Conservation (phyloP, 31 red algal genomes). For the Bonnemaisonia californica region DNA sequence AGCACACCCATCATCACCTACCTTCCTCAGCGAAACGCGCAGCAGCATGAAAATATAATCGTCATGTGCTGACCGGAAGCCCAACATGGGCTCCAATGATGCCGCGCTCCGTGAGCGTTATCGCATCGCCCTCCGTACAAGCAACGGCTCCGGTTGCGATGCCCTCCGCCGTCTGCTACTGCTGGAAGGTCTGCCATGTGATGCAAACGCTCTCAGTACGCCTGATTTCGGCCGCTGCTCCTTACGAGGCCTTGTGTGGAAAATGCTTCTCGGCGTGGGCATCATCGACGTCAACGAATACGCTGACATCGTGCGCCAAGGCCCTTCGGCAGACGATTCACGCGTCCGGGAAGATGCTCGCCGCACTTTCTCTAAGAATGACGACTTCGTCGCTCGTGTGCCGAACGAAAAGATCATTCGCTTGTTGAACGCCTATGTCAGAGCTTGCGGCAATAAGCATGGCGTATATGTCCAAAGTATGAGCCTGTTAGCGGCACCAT, state of each 20-base stretch:
- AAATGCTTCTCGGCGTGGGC: slow-evolving; percentile 70
- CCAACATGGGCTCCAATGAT: slow-evolving; percentile 62
- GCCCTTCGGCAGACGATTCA: slow-evolving; percentile 74
- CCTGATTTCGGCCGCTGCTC: slow-evolving; percentile 54
- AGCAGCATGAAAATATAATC: too few relatives aligned
- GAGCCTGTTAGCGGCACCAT: slow-evolving; percentile 85
- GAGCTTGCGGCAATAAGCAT: slow-evolving; percentile 58
- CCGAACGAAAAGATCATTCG: slow-evolving; percentile 82
- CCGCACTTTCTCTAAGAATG: slow-evolving; percentile 88
- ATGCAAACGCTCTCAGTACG: slow-evolving; percentile 51
- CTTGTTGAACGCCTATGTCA: slow-evolving; percentile 83
- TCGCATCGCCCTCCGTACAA: slow-evolving; percentile 42
- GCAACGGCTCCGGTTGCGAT: slow-evolving; percentile 22
- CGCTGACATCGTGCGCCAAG: slow-evolving; percentile 58
- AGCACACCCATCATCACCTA: too few relatives aligned
- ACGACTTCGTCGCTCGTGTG: slow-evolving; percentile 82
- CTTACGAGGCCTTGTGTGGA: slow-evolving; percentile 86
- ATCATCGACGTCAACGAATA: slow-evolving; percentile 63
- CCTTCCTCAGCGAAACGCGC: too few relatives aligned
- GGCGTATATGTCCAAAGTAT: slow-evolving; percentile 86
- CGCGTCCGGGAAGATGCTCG: slow-evolving; percentile 89
- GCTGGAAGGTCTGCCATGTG: slow-evolving; percentile 55
- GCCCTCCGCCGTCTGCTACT: slow-evolving; percentile 65
- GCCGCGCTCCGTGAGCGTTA: slow-evolving; percentile 68
- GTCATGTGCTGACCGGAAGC: too few relatives aligned